phyloP scores from a whole-genome alignment of 2,329 filamentous ascomycete species.

The Claviceps digitariae region DNA sequence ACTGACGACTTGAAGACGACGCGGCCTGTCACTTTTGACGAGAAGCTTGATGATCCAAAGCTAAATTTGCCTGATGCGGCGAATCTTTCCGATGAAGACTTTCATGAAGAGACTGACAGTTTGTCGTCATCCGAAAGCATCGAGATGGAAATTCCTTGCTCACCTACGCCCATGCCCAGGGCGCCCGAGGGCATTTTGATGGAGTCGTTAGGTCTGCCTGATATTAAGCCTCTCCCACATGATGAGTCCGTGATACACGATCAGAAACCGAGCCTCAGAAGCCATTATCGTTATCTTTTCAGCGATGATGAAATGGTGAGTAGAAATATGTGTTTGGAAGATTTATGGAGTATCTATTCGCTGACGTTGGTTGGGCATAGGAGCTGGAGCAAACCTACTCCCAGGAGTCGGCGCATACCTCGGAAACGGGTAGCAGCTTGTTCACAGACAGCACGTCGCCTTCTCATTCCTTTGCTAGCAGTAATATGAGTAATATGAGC shows the following conservation, averaged over 20 bases:
- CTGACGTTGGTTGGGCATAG: neutral
- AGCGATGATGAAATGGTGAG: slow-evolving; percentile 1
- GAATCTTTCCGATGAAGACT: slow-evolving; percentile 5
- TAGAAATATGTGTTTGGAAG: neutral
- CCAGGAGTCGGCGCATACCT: neutral
- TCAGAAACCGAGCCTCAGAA: neutral
- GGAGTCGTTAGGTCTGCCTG: neutral
- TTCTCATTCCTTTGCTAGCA: slow-evolving; percentile 1
- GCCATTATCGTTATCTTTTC: neutral
- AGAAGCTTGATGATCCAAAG: slow-evolving; percentile 18
- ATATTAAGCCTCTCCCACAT: neutral
- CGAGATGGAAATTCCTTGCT: slow-evolving; percentile 2
- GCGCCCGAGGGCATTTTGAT: neutral
- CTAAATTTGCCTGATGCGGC: slow-evolving; percentile 15
- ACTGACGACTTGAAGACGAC: slow-evolving; percentile 13
- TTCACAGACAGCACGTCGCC: neutral
- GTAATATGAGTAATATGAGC: neutral
- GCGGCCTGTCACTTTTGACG: slow-evolving; percentile 19
- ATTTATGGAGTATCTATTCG: neutral
- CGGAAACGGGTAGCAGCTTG: neutral
- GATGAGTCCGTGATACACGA: neutral
- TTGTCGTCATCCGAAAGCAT: slow-evolving; percentile 3
- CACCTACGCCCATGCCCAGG: slow-evolving; percentile 7
- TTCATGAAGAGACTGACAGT: neutral
- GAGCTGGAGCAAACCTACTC: neutral